A percentile compares a stretch with the other conserved stretches of the same genome.
Conservation (phyloP, 2,329 filamentous ascomycete genomes). For the Penicillium psychrosexuale region DNA sequence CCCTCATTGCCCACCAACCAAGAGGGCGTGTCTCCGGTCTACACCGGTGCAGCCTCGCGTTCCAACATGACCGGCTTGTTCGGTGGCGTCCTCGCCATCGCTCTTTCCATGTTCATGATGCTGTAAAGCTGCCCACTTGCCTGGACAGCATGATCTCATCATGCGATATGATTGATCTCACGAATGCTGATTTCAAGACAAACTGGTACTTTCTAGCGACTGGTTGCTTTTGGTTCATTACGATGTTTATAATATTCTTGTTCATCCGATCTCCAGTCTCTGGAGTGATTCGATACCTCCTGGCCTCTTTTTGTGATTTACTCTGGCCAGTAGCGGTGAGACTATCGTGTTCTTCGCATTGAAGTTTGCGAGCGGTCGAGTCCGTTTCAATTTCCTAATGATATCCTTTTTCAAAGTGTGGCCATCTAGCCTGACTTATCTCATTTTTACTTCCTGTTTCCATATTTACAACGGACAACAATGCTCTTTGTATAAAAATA, state of each 20-base stretch:
- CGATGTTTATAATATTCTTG: conserved; percentile 6
- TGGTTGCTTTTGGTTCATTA: neutral
- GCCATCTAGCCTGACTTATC: neutral
- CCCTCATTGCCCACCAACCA: conserved; percentile 2
- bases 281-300: conserved; percentile 8
- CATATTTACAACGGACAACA: neutral
- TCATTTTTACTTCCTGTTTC: neutral
- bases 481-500: neutral
- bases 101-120: conserved; percentile 12
- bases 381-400: neutral
- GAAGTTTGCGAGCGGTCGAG: neutral
- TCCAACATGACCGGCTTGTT: conserved; percentile 2
- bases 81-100: conserved; percentile 11
- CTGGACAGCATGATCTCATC: conserved; percentile 8
- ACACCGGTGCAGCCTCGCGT: conserved; percentile 13
- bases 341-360: neutral
- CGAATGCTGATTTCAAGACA: conserved; percentile 4
- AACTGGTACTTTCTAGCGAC: neutral
- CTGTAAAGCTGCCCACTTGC: conserved; percentile 1
- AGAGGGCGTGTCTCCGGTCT: conserved; percentile 13
- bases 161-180: conserved; percentile 3
- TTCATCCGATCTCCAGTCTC: neutral
- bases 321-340: neutral
- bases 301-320: conserved; percentile 10
- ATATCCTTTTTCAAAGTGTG: neutral